A percentile compares a stretch with the other conserved stretches of the same genome.
These are phyloP conservation scores for Trametes elegans DNA, from an alignment of 768 basidiomycete genomes.

Conservation along the genomic window DNA sequence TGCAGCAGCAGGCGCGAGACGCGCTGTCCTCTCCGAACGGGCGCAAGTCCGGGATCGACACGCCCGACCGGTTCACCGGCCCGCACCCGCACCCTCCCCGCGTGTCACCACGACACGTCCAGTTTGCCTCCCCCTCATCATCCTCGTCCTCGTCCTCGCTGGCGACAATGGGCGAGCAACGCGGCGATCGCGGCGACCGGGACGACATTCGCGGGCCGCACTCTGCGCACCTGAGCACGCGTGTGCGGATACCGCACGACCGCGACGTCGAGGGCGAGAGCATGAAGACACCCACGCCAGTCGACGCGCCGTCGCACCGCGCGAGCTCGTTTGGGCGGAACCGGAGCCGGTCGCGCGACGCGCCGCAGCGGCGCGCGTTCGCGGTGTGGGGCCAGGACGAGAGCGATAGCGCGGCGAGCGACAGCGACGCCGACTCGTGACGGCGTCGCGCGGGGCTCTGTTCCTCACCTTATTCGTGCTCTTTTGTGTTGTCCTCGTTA, in stretches of 20 bases:
- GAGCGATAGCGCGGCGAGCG: constrained; percentile 82
- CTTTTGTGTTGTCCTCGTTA: not conserved
- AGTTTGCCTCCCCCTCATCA: constrained; percentile 33
- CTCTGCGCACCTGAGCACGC: constrained; percentile 32
- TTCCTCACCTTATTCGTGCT: not conserved
- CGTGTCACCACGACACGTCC: constrained; percentile 50
- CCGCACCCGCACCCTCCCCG: constrained; percentile 48
- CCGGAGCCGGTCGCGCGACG: constrained; percentile 24
- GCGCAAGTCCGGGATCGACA: constrained; percentile 57
- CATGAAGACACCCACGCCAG: constrained; percentile 59
- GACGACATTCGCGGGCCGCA: constrained; percentile 48
- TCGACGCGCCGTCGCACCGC: constrained; percentile 26
- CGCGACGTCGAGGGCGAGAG: constrained; percentile 55
- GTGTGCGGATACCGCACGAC: constrained; percentile 52
- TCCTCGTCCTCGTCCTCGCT: constrained; percentile 40
- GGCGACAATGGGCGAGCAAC: constrained; percentile 36
- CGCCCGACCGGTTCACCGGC: constrained; percentile 57
- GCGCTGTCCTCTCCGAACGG: constrained; percentile 36
- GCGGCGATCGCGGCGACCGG: constrained; percentile 46
- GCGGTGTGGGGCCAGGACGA: constrained; percentile 89
- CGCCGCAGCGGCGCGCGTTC: constrained; percentile 39
- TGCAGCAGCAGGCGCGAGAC: constrained; percentile 33
- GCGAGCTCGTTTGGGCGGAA: constrained; percentile 20
- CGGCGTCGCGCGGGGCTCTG: not conserved
- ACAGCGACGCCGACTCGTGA: constrained; percentile 44